Evolutionary conservation across 257 asterid species (phyloP), one percentile per base, ranked within the genome.

Genomic region (Coffea canephora): DNA sequence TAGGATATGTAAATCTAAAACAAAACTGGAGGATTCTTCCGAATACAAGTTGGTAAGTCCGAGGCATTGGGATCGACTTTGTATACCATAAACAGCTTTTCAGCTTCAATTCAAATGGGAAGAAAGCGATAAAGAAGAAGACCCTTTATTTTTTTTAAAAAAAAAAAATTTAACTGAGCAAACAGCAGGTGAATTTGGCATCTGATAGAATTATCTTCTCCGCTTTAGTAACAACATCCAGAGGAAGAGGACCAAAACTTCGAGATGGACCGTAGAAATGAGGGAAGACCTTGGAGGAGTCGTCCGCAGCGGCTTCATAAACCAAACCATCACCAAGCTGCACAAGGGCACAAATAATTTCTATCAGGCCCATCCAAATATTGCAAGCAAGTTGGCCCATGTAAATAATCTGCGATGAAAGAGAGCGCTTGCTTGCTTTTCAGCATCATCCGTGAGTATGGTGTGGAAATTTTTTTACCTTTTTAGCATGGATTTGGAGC

Each of bases 191-290:
- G 83, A 89, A 91, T 79, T 85, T 85, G 76, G 89, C 94, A 54
- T 88, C 88, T 0, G 82, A 73, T 31, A 88, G 66, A 55, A 80
- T 72, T n/a, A 95, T 83, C 84, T 91, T 92, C 86, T 93, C 97
- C 41, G 96, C 92, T 82, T 89, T 86, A 21, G 75, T 62, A 71
- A 95, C 96, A 48, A 78, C 93, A 34, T 85, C 91, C 39, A 91
- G 77, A 52, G 98, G 96, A 74, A 95, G 94, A 45, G 97, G 94
- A 61, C 86, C 79, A 69, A 93, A 95, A 85, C 93, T 91, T 75
- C 96, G 85, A 67, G 91, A 86, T 31, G 98, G 95, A 9, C 99
- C 99, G 18, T 95, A 95, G 87, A 93, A 95, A 90, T 95, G 99
- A 75, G 98, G 98, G 76, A 95, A 93, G 25, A 82, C 78, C 25